Evolutionary conservation across 2,329 filamentous ascomycete species (phyloP).

Genomic region (Plectosphaerella sp.): DNA sequence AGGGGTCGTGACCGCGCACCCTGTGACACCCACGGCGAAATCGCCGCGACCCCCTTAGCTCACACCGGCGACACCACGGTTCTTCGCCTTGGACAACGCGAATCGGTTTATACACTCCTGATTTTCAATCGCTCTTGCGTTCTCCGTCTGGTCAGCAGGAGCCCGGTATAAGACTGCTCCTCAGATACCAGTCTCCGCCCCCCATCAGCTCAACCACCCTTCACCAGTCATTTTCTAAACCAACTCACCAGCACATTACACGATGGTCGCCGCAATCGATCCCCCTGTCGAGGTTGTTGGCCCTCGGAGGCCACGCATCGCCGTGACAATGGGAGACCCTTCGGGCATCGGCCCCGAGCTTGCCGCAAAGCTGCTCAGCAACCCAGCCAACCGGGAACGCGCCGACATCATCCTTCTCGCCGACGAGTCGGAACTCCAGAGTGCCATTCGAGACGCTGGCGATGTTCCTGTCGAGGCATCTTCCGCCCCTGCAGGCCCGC

Average conservation of each 20-base stretch:
- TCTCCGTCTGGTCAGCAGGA: no score
- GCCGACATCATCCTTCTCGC: conserved; percentile 24
- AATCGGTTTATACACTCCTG: no score
- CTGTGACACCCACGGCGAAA: background rate
- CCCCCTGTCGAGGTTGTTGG: background rate
- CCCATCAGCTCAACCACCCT: no score
- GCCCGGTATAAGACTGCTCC: no score
- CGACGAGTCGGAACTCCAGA: conserved; percentile 19
- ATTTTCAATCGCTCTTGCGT: no score
- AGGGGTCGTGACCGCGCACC: background rate
- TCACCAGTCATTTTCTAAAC: no score
- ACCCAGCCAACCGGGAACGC: conserved; percentile 17
- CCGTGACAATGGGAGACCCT: conserved; percentile 24
- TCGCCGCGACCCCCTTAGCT: background rate
- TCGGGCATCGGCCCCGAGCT: conserved; percentile 25
- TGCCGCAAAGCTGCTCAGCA: conserved; percentile 22
- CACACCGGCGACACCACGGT: no score
- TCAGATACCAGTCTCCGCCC: no score
- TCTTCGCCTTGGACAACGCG: no score
- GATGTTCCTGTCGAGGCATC: conserved; percentile 11
- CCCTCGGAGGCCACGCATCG: conserved; percentile 18
- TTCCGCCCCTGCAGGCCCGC: conserved; percentile 10
- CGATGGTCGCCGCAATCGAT: conserved; percentile 3
- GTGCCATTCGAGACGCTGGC: conserved; percentile 16
- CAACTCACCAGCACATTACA: background rate